These are phyloP conservation scores for Plantago coronopus DNA, from an alignment of 305 asterid species.

Conservation along the genomic window DNA sequence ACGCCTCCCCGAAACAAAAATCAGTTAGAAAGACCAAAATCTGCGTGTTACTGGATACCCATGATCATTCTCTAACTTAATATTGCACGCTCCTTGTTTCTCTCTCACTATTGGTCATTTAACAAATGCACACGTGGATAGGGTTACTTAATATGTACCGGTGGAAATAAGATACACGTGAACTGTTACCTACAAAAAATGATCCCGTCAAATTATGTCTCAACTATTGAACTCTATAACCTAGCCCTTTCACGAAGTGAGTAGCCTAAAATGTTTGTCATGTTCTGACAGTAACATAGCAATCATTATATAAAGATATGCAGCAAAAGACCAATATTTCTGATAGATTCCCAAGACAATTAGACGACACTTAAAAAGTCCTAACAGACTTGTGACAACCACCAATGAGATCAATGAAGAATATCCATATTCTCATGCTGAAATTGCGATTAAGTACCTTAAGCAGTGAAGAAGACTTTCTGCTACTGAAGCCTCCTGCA, in stretches of 20 bases:
- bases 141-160: not conserved
- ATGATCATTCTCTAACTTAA: not conserved
- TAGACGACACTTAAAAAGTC: not conserved
- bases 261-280: not conserved
- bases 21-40: not conserved
- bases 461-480: constrained; percentile 85
- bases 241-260: not conserved
- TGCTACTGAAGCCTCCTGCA: constrained; percentile 84
- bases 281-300: not conserved
- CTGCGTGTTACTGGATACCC: not conserved
- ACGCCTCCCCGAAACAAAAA: not conserved
- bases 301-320: not conserved
- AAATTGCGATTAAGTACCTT: constrained; percentile 48
- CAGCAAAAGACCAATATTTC: not conserved
- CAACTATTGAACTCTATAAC: not conserved
- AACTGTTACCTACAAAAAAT: not conserved
- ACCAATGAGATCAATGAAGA: not conserved
- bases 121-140: not conserved
- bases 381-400: not conserved
- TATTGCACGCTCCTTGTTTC: not conserved
- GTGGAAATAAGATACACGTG: not conserved
- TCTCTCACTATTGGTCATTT: not conserved
- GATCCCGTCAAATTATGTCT: not conserved
- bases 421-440: not conserved
- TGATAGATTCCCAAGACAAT: not conserved